Evolutionary conservation across 352 stramenopile genomes (phyloP).

Genomic region (Pythium rishiriense): DNA sequence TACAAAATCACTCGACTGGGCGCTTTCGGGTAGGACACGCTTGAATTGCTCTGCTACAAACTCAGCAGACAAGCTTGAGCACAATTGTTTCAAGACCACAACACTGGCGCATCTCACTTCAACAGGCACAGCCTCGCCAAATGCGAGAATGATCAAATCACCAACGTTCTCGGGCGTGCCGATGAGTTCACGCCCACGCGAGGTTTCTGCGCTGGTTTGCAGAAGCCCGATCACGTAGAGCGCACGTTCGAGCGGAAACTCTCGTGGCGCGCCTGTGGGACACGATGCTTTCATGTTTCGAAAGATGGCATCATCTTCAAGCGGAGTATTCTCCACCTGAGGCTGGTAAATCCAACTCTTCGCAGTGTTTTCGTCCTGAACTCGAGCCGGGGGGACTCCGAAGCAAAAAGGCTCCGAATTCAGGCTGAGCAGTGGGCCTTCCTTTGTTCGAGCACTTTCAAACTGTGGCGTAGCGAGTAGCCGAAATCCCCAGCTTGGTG

Average conservation of each 20-base stretch:
- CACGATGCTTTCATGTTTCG: conserved; percentile 51
- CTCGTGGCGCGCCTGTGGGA: conserved; percentile 30
- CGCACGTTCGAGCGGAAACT: conserved; percentile 48
- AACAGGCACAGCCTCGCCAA: conserved; percentile 44
- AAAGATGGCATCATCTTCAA: conserved; percentile 55
- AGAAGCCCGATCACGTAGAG: conserved; percentile 68
- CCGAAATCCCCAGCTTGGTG: conserved; percentile 70
- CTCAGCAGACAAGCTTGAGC: conserved; percentile 33
- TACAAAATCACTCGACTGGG: conserved; percentile 28
- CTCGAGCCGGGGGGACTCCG: conserved; percentile 54
- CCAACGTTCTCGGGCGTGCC: conserved; percentile 58
- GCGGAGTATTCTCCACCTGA: conserved; percentile 43
- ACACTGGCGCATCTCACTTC: conserved; percentile 54
- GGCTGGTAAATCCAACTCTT: conserved; percentile 66
- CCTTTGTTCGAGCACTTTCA: conserved; percentile 5
- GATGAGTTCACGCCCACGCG: conserved; percentile 54
- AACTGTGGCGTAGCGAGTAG: conserved; percentile 59
- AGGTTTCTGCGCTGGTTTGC: conserved; percentile 56
- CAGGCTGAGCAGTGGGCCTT: conserved; percentile 25
- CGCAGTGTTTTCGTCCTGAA: conserved; percentile 48
- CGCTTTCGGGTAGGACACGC: conserved; percentile 26
- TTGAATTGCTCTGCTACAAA: conserved; percentile 41
- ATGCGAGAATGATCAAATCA: conserved; percentile 59
- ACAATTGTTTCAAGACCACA: conserved; percentile 47
- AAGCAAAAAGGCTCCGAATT: conserved; percentile 76